Base-by-base conservation (phyloP, 2,329 filamentous ascomycete species). In the Metarhizium robertsii region DNA sequence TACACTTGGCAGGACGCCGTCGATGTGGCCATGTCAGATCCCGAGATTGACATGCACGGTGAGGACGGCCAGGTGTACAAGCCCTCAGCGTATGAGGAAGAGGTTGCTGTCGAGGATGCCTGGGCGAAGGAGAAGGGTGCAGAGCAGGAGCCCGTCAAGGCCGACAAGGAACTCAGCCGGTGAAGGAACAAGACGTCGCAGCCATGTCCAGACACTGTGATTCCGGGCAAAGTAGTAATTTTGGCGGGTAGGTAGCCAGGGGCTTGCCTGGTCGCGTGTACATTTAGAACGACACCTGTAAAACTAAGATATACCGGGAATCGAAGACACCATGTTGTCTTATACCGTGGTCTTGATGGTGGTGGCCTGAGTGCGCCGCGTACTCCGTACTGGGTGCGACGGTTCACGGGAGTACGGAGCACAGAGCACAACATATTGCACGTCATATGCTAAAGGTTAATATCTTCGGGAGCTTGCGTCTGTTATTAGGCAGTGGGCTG, bases 1-100 rank as follows among this genome's bases (percentile, higher is more conserved):
- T 92, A 96, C 73, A 81, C 88, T 10, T 97, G 90, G 87, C 80
- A 89, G 66, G 88, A 91, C 66, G 90, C 90, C 25, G 74, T 82
- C 52, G 73, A 79, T 57, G 73, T 88, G 59, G 88, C 86, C 6
- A 76, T 79, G 72, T 66, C 73, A 8, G 88, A 92, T 66, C 77
- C 79, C 5, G 85, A 89, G 68, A 77, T 91, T 62, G 74, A 88
- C 65, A 68, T 88, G 30, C 60, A 66, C 10, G 76, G 74, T 34
- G 73, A 73, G 36, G 63, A 73, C 2, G 76, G 74, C 4, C 70
- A 73, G 42, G 72, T 76, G 7, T 85, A 81, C 65, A 75, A 64
- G n/a, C 79, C 79, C 2, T 62, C 62, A 20, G 66, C 64, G 32
- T 72, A 69, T 52, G 68, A 71, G 61, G 69, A 69, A n/a, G 69